Percentiles rank a stretch among this genome's conserved stretches.
phyloP scores from a whole-genome alignment of 495 filamentous ascomycete genomes.

The Neurospora sp. region DNA sequence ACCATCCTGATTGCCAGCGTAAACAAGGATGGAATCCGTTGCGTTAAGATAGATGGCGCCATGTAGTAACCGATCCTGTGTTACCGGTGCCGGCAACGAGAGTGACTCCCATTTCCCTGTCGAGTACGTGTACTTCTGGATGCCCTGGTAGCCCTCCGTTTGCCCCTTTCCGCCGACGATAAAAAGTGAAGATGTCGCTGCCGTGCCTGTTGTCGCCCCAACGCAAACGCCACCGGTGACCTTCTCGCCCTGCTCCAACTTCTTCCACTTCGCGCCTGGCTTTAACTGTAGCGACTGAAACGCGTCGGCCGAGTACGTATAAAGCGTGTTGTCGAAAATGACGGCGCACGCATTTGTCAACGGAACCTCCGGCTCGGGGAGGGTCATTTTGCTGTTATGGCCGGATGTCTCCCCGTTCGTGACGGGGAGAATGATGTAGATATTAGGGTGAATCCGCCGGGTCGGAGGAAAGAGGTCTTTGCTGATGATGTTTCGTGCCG shows the following conservation, averaged over 20 bases:
- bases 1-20: slow-evolving; percentile 61
- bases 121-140: slow-evolving; percentile 77
- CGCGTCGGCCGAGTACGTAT: slow-evolving; percentile 65
- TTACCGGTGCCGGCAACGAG: slow-evolving; percentile 38
- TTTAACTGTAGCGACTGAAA: slow-evolving; percentile 65
- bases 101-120: slow-evolving; percentile 67
- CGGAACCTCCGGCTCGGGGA: slow-evolving; percentile 53
- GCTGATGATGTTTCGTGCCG: neutral
- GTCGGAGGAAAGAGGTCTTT: neutral
- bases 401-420: slow-evolving; percentile 2
- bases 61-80: slow-evolving; percentile 63
- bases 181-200: slow-evolving; percentile 53
- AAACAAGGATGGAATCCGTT: slow-evolving; percentile 66
- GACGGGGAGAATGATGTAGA: neutral
- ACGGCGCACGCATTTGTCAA: slow-evolving; percentile 73
- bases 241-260: slow-evolving; percentile 49
- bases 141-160: slow-evolving; percentile 52
- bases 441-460: neutral
- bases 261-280: slow-evolving; percentile 60
- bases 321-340: slow-evolving; percentile 74
- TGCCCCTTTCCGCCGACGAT: slow-evolving; percentile 67
- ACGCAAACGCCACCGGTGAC: slow-evolving; percentile 75
- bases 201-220: slow-evolving; percentile 47
- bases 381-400: slow-evolving; percentile 39
- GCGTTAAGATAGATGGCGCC: slow-evolving; percentile 64